phyloP scores from a whole-genome alignment of 2,329 filamentous ascomycete genomes.

The Cladosporium cucumerinum region DNA sequence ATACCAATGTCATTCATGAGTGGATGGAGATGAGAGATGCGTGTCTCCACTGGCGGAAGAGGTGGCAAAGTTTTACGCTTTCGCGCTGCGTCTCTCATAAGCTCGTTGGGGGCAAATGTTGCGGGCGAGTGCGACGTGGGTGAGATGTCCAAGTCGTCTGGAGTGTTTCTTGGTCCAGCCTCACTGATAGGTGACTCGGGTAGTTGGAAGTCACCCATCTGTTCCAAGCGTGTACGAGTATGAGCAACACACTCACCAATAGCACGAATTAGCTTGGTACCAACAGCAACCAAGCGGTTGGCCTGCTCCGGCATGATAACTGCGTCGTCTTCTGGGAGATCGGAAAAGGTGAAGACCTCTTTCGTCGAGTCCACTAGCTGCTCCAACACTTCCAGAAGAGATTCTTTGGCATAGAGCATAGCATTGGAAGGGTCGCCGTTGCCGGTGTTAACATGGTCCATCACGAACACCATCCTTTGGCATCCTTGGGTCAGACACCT shows the following conservation, averaged over 20 bases:
- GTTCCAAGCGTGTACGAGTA: slow-evolving; percentile 78
- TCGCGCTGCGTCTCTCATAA: slow-evolving; percentile 2
- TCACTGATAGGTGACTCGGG: neutral
- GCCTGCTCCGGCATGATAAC: slow-evolving; percentile 64
- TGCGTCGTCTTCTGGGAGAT: slow-evolving; percentile 68
- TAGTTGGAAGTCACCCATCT: slow-evolving; percentile 51
- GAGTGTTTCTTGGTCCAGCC: neutral
- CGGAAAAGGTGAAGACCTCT: slow-evolving; percentile 68
- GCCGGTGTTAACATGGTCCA: slow-evolving; percentile 78
- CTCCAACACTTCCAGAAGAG: slow-evolving; percentile 76
- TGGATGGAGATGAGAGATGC: slow-evolving; percentile 11
- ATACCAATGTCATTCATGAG: slow-evolving; percentile 12
- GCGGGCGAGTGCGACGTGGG: neutral
- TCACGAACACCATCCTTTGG: slow-evolving; percentile 70
- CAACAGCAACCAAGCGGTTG: slow-evolving; percentile 28
- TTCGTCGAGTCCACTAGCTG: slow-evolving; percentile 77
- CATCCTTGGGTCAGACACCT: slow-evolving; percentile 81
- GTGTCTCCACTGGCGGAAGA: slow-evolving; percentile 8
- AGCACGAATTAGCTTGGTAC: slow-evolving; percentile 58
- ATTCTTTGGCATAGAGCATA: slow-evolving; percentile 65
- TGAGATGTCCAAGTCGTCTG: neutral
- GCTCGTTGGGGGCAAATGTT: neutral
- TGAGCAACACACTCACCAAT: slow-evolving; percentile 89
- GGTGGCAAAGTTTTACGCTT: slow-evolving; percentile 12
- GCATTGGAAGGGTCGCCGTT: slow-evolving; percentile 65